A percentile compares a stretch with the other conserved stretches of the same genome.
phyloP scores from a whole-genome alignment of 768 basidiomycete species.

The Panellus pusillus region DNA sequence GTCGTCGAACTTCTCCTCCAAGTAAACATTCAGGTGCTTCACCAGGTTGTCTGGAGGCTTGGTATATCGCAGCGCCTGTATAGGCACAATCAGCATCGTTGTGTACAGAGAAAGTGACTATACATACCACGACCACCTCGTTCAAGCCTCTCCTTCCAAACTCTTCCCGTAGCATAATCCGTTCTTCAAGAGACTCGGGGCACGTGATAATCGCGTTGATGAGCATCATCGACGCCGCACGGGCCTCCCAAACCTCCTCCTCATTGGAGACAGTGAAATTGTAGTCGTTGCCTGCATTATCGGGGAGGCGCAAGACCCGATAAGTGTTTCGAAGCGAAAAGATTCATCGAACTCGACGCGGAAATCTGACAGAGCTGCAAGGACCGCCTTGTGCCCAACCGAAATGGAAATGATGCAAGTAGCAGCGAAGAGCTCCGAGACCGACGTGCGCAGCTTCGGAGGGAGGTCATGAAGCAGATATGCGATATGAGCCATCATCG shows the following conservation, averaged over 20 bases:
- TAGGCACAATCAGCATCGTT: neutral
- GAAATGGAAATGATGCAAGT: slow-evolving; percentile 72
- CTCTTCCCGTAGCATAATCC: slow-evolving; percentile 80
- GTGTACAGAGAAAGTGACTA: neutral
- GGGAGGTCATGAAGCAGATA: slow-evolving; percentile 69
- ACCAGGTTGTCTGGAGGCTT: slow-evolving; percentile 71
- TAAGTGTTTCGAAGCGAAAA: slow-evolving; percentile 79
- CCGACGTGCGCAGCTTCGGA: slow-evolving; percentile 65
- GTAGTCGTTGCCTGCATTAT: slow-evolving; percentile 38
- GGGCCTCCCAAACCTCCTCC: slow-evolving; percentile 79
- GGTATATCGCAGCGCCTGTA: slow-evolving; percentile 69
- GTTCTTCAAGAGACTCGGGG: slow-evolving; percentile 74
- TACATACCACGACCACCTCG: slow-evolving; percentile 78
- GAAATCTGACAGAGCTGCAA: slow-evolving; percentile 81
- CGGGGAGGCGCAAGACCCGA: slow-evolving; percentile 62
- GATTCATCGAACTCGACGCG: slow-evolving; percentile 66
- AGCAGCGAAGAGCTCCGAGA: slow-evolving; percentile 80
- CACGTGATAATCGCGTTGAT: slow-evolving; percentile 79
- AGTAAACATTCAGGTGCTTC: slow-evolving; percentile 79
- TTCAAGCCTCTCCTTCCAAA: slow-evolving; percentile 79
- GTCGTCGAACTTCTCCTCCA: slow-evolving; percentile 88
- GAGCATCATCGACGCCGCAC: slow-evolving; percentile 73
- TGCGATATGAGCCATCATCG: slow-evolving; percentile 68
- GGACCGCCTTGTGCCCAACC: slow-evolving; percentile 73
- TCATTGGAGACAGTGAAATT: slow-evolving; percentile 43